A percentile compares a stretch with the other conserved stretches of the same genome.
Conservation (phyloP, 1,139 yeast species). For the Yamadazyma dendronema region DNA sequence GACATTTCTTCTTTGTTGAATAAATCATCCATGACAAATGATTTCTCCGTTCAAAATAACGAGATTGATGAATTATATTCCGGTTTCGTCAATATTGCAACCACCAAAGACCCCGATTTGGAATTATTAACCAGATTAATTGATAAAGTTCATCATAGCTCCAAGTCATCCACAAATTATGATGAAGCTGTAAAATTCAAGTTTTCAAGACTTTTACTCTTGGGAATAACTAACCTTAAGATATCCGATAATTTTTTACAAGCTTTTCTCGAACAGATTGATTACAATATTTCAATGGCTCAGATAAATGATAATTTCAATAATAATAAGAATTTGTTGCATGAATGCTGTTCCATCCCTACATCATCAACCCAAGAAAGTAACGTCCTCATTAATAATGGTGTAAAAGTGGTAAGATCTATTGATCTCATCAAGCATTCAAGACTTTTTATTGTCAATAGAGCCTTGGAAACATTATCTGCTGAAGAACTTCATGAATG, state of each 20-base stretch:
- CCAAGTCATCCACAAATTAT: conserved; percentile 12
- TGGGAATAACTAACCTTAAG: conserved; percentile 54
- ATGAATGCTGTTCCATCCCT: conserved; percentile 47
- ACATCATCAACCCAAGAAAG: conserved; percentile 31
- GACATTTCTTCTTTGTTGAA: conserved; percentile 8
- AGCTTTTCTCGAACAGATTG: conserved; percentile 43
- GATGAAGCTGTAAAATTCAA: conserved; percentile 28
- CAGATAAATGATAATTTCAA: conserved; percentile 41
- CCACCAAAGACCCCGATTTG: conserved; percentile 44
- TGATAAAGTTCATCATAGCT: conserved; percentile 42
- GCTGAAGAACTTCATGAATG: conserved; percentile 21
- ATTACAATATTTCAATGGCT: conserved; percentile 41
- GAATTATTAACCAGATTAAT: conserved; percentile 48
- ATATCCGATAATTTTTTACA: conserved; percentile 50
- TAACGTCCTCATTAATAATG: conserved; percentile 39
- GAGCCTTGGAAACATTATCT: conserved; percentile 27
- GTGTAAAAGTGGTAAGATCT: conserved; percentile 43
- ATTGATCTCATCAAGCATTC: conserved; percentile 44
- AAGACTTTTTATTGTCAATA: conserved; percentile 37
- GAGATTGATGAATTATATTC: conserved; percentile 66
- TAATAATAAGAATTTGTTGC: conserved; percentile 40
- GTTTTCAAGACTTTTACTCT: conserved; percentile 61
- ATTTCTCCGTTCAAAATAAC: conserved; percentile 18
- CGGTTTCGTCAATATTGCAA: conserved; percentile 62
- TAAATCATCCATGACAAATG: neutral